phyloP scores from a whole-genome alignment of 163 green algal genomes.

The Chlorella variabilis region DNA sequence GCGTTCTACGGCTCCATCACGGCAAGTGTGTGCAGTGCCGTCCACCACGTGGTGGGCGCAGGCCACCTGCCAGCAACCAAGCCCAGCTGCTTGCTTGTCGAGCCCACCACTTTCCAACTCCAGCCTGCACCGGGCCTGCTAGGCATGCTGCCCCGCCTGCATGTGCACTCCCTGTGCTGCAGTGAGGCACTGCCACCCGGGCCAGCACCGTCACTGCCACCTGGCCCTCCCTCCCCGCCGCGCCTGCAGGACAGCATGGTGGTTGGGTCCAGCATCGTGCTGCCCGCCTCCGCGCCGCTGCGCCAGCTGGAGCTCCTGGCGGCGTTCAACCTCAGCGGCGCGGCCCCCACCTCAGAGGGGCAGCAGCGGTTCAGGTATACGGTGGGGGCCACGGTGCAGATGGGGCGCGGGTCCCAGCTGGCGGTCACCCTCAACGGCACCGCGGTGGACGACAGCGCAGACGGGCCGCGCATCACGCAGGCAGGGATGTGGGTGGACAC shows the following conservation, averaged over 20 bases:
- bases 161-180: too few relatives aligned
- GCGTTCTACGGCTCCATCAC: neutral
- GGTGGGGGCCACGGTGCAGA: neutral
- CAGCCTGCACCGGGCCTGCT: too few relatives aligned
- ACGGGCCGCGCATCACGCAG: neutral
- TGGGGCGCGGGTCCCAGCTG: neutral
- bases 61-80: too few relatives aligned
- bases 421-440: neutral
- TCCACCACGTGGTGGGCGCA: too few relatives aligned
- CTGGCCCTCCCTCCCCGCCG: neutral
- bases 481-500: constrained; percentile 1
- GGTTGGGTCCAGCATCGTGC: neutral
- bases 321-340: neutral
- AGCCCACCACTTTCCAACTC: too few relatives aligned
- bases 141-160: too few relatives aligned
- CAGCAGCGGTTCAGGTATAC: neutral
- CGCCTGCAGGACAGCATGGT: neutral
- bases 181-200: too few relatives aligned
- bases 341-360: neutral
- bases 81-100: too few relatives aligned
- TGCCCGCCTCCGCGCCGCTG: neutral
- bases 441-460: neutral
- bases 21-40: too few relatives aligned
- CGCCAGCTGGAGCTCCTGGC: neutral
- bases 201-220: neutral